These are phyloP conservation scores for Alternaria gaisen DNA, from an alignment of 2,329 filamentous ascomycete species.

Conservation along the genomic window DNA sequence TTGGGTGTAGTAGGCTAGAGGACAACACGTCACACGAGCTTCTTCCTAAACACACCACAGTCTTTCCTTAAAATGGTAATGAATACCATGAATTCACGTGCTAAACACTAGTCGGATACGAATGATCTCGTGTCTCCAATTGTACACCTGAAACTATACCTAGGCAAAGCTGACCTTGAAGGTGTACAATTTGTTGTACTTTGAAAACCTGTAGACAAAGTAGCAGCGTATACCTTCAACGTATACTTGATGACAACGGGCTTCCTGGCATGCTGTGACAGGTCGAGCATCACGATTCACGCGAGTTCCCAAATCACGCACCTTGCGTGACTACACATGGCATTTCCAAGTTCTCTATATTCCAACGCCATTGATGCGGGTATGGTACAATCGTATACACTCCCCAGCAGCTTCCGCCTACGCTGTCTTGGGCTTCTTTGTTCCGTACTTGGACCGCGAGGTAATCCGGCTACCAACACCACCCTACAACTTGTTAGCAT, in stretches of 20 bases:
- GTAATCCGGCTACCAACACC: slow-evolving; percentile 86
- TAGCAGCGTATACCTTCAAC: neutral
- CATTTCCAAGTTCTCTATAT: slow-evolving; percentile 1
- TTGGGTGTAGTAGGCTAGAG: no score
- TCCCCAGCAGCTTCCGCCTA: slow-evolving; percentile 18
- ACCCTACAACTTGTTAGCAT: slow-evolving; percentile 66
- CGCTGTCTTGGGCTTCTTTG: slow-evolving; percentile 89
- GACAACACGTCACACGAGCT: no score
- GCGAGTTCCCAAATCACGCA: neutral
- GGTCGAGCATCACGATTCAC: neutral
- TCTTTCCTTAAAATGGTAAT: no score
- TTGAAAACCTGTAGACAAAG: neutral
- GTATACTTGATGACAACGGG: neutral
- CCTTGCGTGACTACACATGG: neutral
- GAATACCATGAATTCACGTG: no score
- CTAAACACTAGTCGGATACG: no score
- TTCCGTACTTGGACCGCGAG: slow-evolving; percentile 94
- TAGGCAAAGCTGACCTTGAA: no score
- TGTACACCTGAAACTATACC: no score
- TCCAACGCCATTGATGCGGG: slow-evolving; percentile 38
- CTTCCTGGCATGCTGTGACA: neutral
- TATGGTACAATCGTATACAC: slow-evolving; percentile 39
- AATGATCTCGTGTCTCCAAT: no score
- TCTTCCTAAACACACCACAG: no score
- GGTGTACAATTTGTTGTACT: neutral